These are phyloP conservation scores for Mycena floridula DNA, from an alignment of 768 basidiomycete species.

Conservation along the genomic window DNA sequence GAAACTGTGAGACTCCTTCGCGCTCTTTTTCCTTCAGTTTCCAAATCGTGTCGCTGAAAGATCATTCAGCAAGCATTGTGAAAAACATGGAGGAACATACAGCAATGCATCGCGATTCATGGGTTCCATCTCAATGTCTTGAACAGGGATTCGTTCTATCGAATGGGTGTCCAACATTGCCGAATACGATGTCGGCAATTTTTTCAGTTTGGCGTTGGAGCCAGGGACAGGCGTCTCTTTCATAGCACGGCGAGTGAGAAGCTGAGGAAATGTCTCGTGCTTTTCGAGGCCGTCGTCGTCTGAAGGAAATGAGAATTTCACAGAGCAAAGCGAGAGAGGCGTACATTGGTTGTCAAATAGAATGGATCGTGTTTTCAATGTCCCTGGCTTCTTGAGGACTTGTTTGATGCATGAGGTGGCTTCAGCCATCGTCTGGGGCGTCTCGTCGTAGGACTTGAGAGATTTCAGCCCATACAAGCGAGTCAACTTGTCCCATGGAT, in stretches of 20 bases:
- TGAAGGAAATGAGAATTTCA: slow-evolving; percentile 6
- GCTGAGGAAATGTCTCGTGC: slow-evolving; percentile 34
- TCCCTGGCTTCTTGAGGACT: slow-evolving; percentile 1
- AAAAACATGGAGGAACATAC: slow-evolving; percentile 23
- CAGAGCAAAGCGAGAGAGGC: slow-evolving; percentile 7
- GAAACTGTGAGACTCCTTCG: slow-evolving; percentile 16
- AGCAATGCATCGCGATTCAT: slow-evolving; percentile 30
- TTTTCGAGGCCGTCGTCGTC: slow-evolving; percentile 17
- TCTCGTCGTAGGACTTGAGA: slow-evolving; percentile 39
- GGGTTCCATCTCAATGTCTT: slow-evolving; percentile 11
- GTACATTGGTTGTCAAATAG: slow-evolving; percentile 30
- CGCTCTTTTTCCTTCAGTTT: slow-evolving; percentile 20
- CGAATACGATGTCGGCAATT: slow-evolving; percentile 17
- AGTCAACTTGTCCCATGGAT: slow-evolving; percentile 45
- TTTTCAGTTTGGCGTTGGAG: slow-evolving; percentile 12
- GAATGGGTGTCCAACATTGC: slow-evolving; percentile 15
- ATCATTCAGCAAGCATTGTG: slow-evolving; percentile 3
- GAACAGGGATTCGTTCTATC: slow-evolving; percentile 8
- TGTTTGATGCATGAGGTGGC: slow-evolving; percentile 27
- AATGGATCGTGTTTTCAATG: slow-evolving; percentile 29
- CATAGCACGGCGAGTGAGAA: slow-evolving; percentile 39
- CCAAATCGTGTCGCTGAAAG: slow-evolving; percentile 24
- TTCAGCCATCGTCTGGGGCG: slow-evolving; percentile 28
- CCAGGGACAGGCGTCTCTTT: slow-evolving; percentile 42
- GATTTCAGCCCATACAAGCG: slow-evolving; percentile 24